Conservation (phyloP, 2,329 filamentous ascomycete genomes). For the Calcarisporium arbuscula region DNA sequence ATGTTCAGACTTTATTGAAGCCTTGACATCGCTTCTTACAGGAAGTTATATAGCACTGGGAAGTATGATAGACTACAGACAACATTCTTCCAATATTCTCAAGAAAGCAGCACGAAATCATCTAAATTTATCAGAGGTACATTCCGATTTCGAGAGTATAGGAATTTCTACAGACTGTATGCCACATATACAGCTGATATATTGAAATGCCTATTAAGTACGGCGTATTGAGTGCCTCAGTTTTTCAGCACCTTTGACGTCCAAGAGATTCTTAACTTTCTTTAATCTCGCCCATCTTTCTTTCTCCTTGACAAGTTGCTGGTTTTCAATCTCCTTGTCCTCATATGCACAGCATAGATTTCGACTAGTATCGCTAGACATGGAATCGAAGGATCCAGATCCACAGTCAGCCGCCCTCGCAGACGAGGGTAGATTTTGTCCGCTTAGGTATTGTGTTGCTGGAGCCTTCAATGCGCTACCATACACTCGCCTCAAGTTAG, state of each 20-base stretch:
- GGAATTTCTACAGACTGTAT: too few species aligned
- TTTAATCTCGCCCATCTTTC: conserved; percentile 67
- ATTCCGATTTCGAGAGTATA: too few species aligned
- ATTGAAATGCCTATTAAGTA: conserved; percentile 29
- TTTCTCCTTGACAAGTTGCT: conserved; percentile 56
- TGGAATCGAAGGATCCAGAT: conserved; percentile 4
- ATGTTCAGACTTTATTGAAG: too few species aligned
- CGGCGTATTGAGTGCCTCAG: conserved; percentile 34
- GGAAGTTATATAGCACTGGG: too few species aligned
- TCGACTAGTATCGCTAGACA: conserved; percentile 3
- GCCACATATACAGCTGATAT: conserved; percentile 7
- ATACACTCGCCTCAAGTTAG: conserved; percentile 40
- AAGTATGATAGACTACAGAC: too few species aligned
- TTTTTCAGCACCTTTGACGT: conserved; percentile 56
- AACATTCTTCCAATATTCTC: too few species aligned
- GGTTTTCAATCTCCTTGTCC: conserved; percentile 35
- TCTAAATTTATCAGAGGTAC: too few species aligned
- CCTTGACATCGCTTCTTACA: too few species aligned
- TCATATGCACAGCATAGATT: too few species aligned
- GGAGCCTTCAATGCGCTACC: conserved; percentile 23
- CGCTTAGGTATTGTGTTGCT: too few species aligned
- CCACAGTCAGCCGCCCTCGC: conserved; percentile 12
- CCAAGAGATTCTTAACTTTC: conserved; percentile 65
- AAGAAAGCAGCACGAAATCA: too few species aligned
- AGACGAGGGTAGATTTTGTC: too few species aligned